These are phyloP conservation scores for Beauveria scarabaeidicola DNA, from an alignment of 2,329 filamentous ascomycete species.

Conservation along the genomic window DNA sequence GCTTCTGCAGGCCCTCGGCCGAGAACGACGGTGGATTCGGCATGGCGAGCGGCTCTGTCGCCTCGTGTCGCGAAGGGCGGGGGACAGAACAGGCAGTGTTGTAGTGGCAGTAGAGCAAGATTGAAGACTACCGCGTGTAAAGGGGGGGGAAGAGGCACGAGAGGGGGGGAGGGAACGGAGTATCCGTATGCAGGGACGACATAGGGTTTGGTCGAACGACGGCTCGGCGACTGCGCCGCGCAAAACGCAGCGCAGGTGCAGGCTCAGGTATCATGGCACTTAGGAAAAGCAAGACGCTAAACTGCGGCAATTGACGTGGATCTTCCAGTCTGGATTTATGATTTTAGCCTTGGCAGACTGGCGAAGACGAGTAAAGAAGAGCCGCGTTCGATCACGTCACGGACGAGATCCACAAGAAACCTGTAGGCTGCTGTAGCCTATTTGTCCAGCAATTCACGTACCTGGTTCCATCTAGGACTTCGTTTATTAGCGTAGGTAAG, in stretches of 20 bases:
- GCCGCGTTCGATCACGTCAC: conserved; percentile 8
- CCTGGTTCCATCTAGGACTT: background rate
- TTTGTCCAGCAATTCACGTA: background rate
- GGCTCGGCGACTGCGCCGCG: background rate
- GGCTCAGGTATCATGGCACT: background rate
- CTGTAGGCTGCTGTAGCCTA: background rate
- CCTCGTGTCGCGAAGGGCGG: background rate
- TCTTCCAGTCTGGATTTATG: conserved; percentile 1
- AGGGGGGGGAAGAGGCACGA: background rate
- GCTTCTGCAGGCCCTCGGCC: background rate
- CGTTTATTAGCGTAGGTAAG: background rate
- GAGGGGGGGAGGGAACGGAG: background rate
- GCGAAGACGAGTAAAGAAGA: background rate
- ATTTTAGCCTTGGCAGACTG: background rate
- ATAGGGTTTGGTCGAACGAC: background rate
- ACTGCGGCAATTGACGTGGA: conserved; percentile 8
- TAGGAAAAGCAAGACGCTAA: background rate
- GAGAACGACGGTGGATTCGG: background rate
- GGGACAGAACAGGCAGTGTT: background rate
- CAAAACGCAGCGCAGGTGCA: background rate
- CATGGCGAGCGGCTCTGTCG: background rate
- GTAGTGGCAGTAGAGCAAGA: background rate
- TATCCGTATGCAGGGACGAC: background rate
- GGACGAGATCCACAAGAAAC: background rate
- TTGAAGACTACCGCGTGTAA: background rate